phyloP scores from a whole-genome alignment of 1,139 yeast genomes.

The Kluyveromyces marxianus region DNA sequence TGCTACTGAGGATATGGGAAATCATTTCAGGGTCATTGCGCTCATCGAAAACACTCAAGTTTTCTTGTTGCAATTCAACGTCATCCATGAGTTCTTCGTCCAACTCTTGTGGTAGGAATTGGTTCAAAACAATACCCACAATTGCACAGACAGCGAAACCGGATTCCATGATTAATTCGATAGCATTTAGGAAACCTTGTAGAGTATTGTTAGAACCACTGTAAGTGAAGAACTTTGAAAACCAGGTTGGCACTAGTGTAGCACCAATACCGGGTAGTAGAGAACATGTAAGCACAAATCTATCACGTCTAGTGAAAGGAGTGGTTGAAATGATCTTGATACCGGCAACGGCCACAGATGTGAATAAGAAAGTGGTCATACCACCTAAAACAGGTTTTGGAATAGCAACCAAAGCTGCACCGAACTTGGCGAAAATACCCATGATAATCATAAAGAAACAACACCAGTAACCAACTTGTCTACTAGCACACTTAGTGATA shows the following conservation, averaged over 20 bases:
- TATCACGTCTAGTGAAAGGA: slow-evolving; percentile 78
- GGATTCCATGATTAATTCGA: slow-evolving; percentile 75
- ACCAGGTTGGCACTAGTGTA: slow-evolving; percentile 70
- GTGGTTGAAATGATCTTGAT: slow-evolving; percentile 67
- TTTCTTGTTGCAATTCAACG: slow-evolving; percentile 20
- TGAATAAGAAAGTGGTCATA: slow-evolving; percentile 83
- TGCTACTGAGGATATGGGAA: slow-evolving; percentile 9
- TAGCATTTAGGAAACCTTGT: slow-evolving; percentile 70
- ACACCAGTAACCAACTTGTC: slow-evolving; percentile 84
- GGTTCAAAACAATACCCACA: slow-evolving; percentile 63
- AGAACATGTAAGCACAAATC: slow-evolving; percentile 73
- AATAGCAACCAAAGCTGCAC: slow-evolving; percentile 80
- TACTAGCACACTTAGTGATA: slow-evolving; percentile 85
- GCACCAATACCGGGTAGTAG: slow-evolving; percentile 76
- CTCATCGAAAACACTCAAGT: slow-evolving; percentile 19
- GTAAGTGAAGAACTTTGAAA: slow-evolving; percentile 67
- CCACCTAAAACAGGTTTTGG: slow-evolving; percentile 86
- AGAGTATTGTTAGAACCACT: slow-evolving; percentile 56
- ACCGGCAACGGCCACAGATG: slow-evolving; percentile 87
- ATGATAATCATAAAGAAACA: slow-evolving; percentile 72
- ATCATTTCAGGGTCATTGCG: slow-evolving; percentile 9
- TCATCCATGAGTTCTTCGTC: slow-evolving; percentile 41
- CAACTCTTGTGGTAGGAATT: slow-evolving; percentile 60
- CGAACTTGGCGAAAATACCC: slow-evolving; percentile 86
- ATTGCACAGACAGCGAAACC: slow-evolving; percentile 82